These are phyloP conservation scores for Acacia crassicarpa DNA, from an alignment of 306 rosid genomes.

Conservation along the genomic window DNA sequence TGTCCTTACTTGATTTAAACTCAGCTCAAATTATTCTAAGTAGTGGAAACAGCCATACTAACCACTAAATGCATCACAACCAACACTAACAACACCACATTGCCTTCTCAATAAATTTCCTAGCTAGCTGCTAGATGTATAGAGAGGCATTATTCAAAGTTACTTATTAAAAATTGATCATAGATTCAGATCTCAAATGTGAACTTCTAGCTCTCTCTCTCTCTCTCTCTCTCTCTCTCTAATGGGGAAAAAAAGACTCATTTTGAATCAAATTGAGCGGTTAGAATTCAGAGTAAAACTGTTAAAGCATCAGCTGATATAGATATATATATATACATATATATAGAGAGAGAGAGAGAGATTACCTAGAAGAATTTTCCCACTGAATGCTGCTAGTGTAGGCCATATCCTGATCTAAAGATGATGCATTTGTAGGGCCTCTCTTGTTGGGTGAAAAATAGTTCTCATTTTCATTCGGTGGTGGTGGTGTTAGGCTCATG, in stretches of 20 bases:
- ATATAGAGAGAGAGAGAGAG: constrained; percentile 2
- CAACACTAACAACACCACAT: constrained; percentile 10
- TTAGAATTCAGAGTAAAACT: not conserved
- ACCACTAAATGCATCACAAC: constrained; percentile 25
- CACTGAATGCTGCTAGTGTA: constrained; percentile 53
- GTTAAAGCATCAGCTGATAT: not conserved
- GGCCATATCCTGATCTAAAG: constrained; percentile 49
- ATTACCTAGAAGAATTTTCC: constrained; percentile 75
- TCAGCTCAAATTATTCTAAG: constrained; percentile 24
- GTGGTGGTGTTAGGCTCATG: constrained; percentile 46
- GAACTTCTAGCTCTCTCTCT: not conserved
- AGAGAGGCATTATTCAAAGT: not conserved
- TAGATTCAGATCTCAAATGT: not conserved
- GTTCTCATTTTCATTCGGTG: constrained; percentile 45
- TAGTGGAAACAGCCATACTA: constrained; percentile 23
- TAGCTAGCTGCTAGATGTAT: not conserved
- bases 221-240: no score
- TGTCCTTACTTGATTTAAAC: constrained; percentile 37
- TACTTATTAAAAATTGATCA: not conserved
- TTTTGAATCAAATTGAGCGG: not conserved
- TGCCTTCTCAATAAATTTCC: not conserved
- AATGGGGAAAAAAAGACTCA: not conserved
- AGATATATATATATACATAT: not conserved
- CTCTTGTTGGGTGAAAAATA: constrained; percentile 45
- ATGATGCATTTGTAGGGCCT: constrained; percentile 42